Evolutionary conservation across 768 basidiomycete species (phyloP), one percentile per base, ranked within the genome.

Genomic region (Pilatotrama ljubarskyi): DNA sequence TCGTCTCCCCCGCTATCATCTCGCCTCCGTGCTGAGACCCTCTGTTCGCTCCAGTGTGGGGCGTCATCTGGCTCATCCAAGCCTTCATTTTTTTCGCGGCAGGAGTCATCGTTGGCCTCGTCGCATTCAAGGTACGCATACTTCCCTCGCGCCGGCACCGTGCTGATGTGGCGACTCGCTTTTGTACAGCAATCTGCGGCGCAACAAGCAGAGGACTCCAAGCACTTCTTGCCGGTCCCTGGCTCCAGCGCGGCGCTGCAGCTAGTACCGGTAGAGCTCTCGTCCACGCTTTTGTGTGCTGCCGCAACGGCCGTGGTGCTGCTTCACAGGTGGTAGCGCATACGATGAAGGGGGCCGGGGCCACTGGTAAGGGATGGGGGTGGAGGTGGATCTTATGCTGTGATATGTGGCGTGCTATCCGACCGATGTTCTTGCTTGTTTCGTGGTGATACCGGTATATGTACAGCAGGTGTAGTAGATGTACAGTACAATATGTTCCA

Each of bases 41-140:
- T 26, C 17, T n/a, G 6, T 24, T 20, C 8, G 13, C 29, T 38
- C 25, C 61, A 91, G 92, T 91, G 0, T 93, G 92, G 93, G 93
- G 93, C 35, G 84, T 94, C 53, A 80, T 95, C 50, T 95, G 94
- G 94, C 82, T 93, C 37, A 72, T 95, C 64, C 71, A 85, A 29
- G 88, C 91, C 0, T 80, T 90, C 55, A 61, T 80, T 8, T 94
- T 90, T 76, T 93, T 95, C 66, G 86, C 82, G 7, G 73, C 81
- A 2, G 92, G 90, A 0, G 72, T 95, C 51, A 75, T 95, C 20
- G 85, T 94, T 22, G 91, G 94, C 18, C 69, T 94, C 2, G 85
- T 83, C 24, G 84, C 82, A 1, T 95, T 94, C 81, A 95, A 94
- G 80, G 91, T 90, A 64, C 3, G 72, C 64, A 32, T 38, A 36